Evolutionary conservation across 2,329 filamentous ascomycete species (phyloP).

Genomic region (Fusarium xylarioides): DNA sequence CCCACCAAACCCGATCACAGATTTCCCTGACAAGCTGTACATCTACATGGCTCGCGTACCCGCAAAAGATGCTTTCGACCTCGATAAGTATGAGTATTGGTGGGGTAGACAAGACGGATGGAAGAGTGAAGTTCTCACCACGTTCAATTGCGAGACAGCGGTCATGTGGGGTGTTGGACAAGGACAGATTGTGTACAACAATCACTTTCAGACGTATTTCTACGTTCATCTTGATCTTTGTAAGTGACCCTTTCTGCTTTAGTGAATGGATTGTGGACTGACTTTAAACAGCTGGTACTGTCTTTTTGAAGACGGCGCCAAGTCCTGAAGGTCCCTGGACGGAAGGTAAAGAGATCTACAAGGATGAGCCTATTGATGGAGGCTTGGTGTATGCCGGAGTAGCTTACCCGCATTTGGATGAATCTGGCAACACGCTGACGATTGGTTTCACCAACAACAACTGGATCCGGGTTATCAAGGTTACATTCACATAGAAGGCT

Average conservation of each 20-base stretch:
- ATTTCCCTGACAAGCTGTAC: conserved; percentile 41
- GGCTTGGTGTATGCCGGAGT: conserved; percentile 49
- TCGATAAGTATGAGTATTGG: conserved; percentile 52
- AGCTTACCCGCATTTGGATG: conserved; percentile 51
- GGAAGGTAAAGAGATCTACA: conserved; percentile 47
- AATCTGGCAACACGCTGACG: conserved; percentile 47
- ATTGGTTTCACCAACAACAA: conserved; percentile 54
- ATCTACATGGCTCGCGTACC: conserved; percentile 51
- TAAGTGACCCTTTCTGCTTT: background rate
- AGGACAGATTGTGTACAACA: conserved; percentile 51
- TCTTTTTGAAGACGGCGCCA: conserved; percentile 24
- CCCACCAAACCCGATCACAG: conserved; percentile 45
- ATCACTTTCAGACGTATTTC: conserved; percentile 48
- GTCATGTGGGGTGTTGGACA: conserved; percentile 51
- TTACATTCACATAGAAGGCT: background rate
- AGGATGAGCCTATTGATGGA: conserved; percentile 45
- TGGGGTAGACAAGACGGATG: conserved; percentile 51
- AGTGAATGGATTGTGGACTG: rapidly evolving
- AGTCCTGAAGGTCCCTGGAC: conserved; percentile 51
- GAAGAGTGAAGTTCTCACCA: conserved; percentile 45
- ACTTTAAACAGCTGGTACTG: background rate
- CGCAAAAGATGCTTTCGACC: conserved; percentile 48
- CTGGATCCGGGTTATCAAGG: conserved; percentile 49
- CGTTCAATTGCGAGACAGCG: conserved; percentile 49
- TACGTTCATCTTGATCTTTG: conserved; percentile 45